Base-by-base conservation (phyloP, 768 basidiomycete species). In the Clitopilus passeckerianus region DNA sequence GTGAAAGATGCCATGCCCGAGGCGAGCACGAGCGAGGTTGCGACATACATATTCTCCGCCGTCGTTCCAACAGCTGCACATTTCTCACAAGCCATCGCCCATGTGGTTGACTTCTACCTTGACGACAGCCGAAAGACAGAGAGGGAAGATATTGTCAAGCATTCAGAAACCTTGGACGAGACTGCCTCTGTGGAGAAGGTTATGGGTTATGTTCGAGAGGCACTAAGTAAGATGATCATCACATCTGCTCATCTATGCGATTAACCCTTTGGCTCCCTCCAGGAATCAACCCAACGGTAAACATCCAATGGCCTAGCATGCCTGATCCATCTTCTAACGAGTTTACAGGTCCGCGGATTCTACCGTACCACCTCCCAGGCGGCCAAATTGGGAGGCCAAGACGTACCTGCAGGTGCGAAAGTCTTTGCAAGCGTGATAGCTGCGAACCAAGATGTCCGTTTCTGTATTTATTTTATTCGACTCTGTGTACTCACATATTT, bases 71-170 rank as follows among this genome's bases (percentile, higher is more conserved):
- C 84, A 15, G 78, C 81, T 1, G 72, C 83, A 0, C 66, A 82
- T 6, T 87, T 83, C 72, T 84, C 85, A 0, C 76, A 84, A 55
- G 77, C 79, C 10, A 68, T 89, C 43, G 75, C 81, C 2, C 78
- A 81, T 57, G 77, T 86, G 22, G 74, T 90, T 54, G 75, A 87
- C 65, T 87, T 83, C 70, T 90, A 84, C 63, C 71, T 89, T 14
- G 72, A 76, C 9, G 74, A 76, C 1, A 68, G 67, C 43, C 70
- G 71, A 61, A 53, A 68, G 57, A 53, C 67, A 16, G 75, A 73
- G 24, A 73, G 77, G 9, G 69, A 71, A 22, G 73, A 80, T 34
- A 75, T 87, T 30, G 70, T 77, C 1, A 63, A 60, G 16, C 64
- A 82, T 27, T 70, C 71, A 30, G 59, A 62, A 24, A 64, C 67